Evolutionary conservation across 768 basidiomycete genomes (phyloP), one percentile per base, ranked within the genome.

Genomic region (button mushroom (Agaricus bisporus)): DNA sequence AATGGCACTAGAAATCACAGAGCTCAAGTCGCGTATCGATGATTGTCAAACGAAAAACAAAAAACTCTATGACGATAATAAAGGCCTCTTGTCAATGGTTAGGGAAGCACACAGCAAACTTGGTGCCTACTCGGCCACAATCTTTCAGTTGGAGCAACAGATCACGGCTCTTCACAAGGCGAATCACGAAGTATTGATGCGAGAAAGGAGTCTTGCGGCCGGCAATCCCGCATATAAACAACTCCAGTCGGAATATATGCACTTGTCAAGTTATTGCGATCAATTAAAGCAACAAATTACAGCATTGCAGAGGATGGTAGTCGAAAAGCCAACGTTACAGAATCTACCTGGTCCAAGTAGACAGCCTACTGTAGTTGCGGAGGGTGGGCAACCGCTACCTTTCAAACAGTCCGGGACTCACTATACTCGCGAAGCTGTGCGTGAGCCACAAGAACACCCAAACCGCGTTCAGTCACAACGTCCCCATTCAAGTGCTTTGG

Each of bases 11-110:
- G 73, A 64, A 32, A 46, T 80, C 29, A 65, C 65, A 28, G 63
- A 70, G 11, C 55, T 73, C 29, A 69, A 75, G 47, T 56, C 58
- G 6, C 62, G 62, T 46, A 68, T 68, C 48, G 50, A 51, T 9
- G 54, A 61, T 25, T 72, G 68, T 66, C 66, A 68, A 49, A 46
- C 51, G 17, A 73, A 77, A 57, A 74, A 70, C 51, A 59, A 68
- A 26, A 72, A 70, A 56, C 64, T 73, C 25, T 71, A 64, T 53
- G 66, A 71, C 49, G 74, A 77, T 56, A 75, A 75, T 57, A 58
- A 60, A 29, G 63, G 54, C 12, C 70, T 76, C 10, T 56, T 62
- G 3, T 56, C 49, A 9, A 56, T 59, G 18, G 43, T 68, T 49
- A 62, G 61, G 18, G 54, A 48, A 12, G 59, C 62, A 35, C 63